These are phyloP conservation scores for Aspergillus conjunctus DNA, from an alignment of 495 filamentous ascomycete genomes.

Conservation along the genomic window DNA sequence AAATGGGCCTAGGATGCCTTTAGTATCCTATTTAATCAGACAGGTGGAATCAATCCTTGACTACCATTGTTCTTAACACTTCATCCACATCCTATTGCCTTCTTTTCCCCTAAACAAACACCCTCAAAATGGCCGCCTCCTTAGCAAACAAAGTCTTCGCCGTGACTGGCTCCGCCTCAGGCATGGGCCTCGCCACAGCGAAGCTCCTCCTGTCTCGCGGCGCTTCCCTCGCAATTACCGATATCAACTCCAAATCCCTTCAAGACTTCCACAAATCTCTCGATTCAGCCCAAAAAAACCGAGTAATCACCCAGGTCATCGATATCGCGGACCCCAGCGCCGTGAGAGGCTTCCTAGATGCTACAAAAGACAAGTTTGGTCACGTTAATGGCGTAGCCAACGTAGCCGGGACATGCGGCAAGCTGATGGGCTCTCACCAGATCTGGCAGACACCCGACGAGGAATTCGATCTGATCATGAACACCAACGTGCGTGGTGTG, in stretches of 20 bases:
- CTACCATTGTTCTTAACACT: no score
- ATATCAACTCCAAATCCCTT: neutral
- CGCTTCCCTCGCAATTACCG: neutral
- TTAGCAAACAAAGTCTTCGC: constrained; percentile 2
- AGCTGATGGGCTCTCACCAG: neutral
- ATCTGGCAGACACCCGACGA: neutral
- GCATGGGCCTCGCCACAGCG: neutral
- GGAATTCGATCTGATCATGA: neutral
- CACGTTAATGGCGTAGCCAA: constrained; percentile 3
- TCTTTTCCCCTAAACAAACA: no score
- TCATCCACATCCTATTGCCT: no score
- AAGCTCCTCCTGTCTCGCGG: neutral
- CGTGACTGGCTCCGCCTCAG: neutral
- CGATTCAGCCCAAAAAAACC: neutral
- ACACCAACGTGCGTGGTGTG: neutral
- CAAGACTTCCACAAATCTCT: neutral
- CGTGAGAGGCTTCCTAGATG: neutral
- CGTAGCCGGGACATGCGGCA: neutral
- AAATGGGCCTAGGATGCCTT: no score
- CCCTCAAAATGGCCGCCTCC: neutral
- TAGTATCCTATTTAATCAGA: no score
- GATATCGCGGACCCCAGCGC: neutral
- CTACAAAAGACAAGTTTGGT: constrained; percentile 4
- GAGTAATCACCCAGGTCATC: neutral
- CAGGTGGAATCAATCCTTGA: no score